Conservation (phyloP, 306 rosid species). For the Urtica urens region DNA sequence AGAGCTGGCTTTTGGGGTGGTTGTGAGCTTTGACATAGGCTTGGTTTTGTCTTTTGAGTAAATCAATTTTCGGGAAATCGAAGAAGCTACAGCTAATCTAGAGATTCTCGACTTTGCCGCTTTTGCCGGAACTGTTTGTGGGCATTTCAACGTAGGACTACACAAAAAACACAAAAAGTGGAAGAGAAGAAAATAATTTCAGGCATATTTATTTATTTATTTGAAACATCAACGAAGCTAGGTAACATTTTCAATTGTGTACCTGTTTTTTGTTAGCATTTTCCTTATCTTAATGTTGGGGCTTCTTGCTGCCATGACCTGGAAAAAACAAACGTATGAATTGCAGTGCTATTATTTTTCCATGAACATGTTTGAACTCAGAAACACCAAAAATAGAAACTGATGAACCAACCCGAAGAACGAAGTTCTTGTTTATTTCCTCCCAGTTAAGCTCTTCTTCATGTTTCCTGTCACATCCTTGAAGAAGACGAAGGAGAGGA, state of each 20-base stretch:
- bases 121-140: constrained; percentile 75
- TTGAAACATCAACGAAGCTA: not conserved
- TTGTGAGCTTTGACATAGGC: constrained; percentile 28
- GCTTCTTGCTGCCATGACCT: constrained; percentile 98
- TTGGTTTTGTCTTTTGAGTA: constrained; percentile 28
- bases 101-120: constrained; percentile 55
- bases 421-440: constrained; percentile 56
- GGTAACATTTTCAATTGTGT: not conserved
- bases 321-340: constrained; percentile 18
- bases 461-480: constrained; percentile 88
- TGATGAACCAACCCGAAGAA: constrained; percentile 59
- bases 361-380: not conserved
- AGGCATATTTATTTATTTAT: too few species aligned
- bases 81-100: constrained; percentile 58
- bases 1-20: constrained; percentile 56
- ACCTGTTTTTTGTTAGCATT: constrained; percentile 47
- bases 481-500: too few species aligned
- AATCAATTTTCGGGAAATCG: constrained; percentile 36
- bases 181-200: not conserved
- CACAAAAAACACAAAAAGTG: constrained; percentile 5
- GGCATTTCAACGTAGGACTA: constrained; percentile 57
- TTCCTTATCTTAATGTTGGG: constrained; percentile 64
- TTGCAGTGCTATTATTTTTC: constrained; percentile 8
- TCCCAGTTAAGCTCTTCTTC: constrained; percentile 73
- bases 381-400: constrained; percentile 9